These are phyloP conservation scores for Senna siamea DNA, from an alignment of 306 rosid species.

Conservation along the genomic window DNA sequence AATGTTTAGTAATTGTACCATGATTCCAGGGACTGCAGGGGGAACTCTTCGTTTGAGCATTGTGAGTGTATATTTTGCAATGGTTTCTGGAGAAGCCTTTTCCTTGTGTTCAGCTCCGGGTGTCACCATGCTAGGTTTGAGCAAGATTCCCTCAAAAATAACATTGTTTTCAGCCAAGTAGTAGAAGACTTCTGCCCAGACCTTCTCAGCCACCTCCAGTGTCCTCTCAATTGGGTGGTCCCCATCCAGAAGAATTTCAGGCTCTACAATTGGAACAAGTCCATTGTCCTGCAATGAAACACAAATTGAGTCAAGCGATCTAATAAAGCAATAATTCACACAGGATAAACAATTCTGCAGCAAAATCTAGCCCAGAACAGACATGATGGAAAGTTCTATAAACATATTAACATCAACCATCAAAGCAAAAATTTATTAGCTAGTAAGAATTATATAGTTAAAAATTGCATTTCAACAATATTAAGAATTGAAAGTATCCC, in stretches of 20 bases:
- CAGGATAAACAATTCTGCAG: neutral
- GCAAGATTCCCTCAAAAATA: constrained; percentile 91
- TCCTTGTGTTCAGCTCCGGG: constrained; percentile 98
- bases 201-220: constrained; percentile 96
- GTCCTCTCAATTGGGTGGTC: constrained; percentile 97
- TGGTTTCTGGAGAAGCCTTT: constrained; percentile 85
- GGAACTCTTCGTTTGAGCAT: constrained; percentile 95
- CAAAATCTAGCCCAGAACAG: constrained; percentile 3
- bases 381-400: neutral
- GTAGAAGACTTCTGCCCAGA: constrained; percentile 95
- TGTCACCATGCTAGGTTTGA: constrained; percentile 99
- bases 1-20: constrained; percentile 57
- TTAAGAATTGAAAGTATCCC: neutral
- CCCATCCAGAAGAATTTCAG: constrained; percentile 98
- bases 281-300: constrained; percentile 80
- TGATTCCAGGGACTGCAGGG: constrained; percentile 98
- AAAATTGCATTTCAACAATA: neutral
- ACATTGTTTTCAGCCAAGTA: constrained; percentile 96
- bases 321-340: constrained; percentile 17
- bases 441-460: neutral
- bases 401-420: constrained; percentile 15
- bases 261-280: constrained; percentile 98
- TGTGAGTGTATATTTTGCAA: constrained; percentile 77
- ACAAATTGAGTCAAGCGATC: neutral
- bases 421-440: neutral